phyloP scores from a whole-genome alignment of 1,284 basidiomycete species.

The Polyporus tsugae region DNA sequence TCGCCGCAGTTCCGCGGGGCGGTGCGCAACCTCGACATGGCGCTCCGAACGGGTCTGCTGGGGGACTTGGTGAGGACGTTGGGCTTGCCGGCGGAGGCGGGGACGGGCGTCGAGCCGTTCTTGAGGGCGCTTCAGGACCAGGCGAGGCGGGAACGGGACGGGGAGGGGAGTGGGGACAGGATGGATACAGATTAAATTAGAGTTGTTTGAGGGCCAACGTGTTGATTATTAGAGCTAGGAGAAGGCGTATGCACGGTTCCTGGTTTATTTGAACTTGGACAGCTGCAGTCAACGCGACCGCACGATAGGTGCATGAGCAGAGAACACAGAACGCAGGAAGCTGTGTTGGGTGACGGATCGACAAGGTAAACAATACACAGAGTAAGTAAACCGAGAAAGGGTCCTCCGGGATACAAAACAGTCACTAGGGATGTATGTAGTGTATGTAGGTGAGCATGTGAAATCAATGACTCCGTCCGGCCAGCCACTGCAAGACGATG shows the following conservation, averaged over 20 bases:
- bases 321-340: neutral
- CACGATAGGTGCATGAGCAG: neutral
- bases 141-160: conserved; percentile 57
- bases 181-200: conserved; percentile 66
- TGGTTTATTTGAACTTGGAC: neutral
- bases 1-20: conserved; percentile 67
- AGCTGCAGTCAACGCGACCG: neutral
- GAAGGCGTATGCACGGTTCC: conserved; percentile 5
- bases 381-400: neutral
- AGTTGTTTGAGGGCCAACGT: neutral
- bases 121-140: conserved; percentile 78
- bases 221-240: neutral
- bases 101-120: conserved; percentile 74
- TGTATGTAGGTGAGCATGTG: conserved; percentile 14
- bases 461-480: conserved; percentile 65
- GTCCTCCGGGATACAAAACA: conserved; percentile 24
- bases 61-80: conserved; percentile 75
- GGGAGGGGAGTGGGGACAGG: conserved; percentile 46
- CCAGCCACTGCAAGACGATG: conserved; percentile 78
- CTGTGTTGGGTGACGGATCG: neutral
- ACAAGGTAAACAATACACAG: conserved; percentile 7
- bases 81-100: conserved; percentile 82
- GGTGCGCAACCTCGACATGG: conserved; percentile 78
- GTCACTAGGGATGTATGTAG: conserved; percentile 8
- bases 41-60: conserved; percentile 76